Evolutionary conservation across 2,329 filamentous ascomycete species (phyloP).

Genomic region (Fusarium stilboides): DNA sequence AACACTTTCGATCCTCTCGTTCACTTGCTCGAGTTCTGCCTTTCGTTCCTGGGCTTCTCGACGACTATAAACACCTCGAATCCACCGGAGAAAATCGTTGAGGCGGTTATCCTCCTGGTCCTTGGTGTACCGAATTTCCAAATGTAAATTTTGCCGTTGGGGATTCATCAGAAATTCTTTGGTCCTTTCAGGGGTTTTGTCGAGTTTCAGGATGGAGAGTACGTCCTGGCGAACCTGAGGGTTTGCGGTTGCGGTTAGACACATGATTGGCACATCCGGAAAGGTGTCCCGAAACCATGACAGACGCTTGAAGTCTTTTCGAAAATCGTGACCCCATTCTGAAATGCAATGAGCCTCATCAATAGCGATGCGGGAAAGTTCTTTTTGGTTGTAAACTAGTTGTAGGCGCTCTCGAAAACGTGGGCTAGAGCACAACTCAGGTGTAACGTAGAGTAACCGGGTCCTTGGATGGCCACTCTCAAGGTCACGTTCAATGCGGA

Average conservation of each 20-base stretch:
- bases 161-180: conserved; percentile 88
- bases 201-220: conserved; percentile 79
- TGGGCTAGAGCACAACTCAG: conserved; percentile 85
- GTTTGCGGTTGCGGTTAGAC: conserved; percentile 93
- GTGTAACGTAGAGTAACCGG: conserved; percentile 91
- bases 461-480: conserved; percentile 88
- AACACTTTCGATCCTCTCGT: conserved; percentile 74
- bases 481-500: conserved; percentile 82
- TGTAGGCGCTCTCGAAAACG: conserved; percentile 82
- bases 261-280: conserved; percentile 90
- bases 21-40: conserved; percentile 68
- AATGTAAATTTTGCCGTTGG: conserved; percentile 87
- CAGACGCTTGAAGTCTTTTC: conserved; percentile 90
- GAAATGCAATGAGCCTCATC: conserved; percentile 98
- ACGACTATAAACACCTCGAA: conserved; percentile 79
- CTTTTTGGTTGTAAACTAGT: conserved; percentile 82
- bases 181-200: conserved; percentile 70
- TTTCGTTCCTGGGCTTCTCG: conserved; percentile 73
- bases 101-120: conserved; percentile 82
- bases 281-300: conserved; percentile 88
- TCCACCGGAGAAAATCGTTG: conserved; percentile 81
- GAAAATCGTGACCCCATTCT: conserved; percentile 98
- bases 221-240: conserved; percentile 86
- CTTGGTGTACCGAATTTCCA: conserved; percentile 87
- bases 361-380: conserved; percentile 89